These are phyloP conservation scores for Colletotrichum liriopes DNA, from an alignment of 2,329 filamentous ascomycete genomes.

Conservation along the genomic window DNA sequence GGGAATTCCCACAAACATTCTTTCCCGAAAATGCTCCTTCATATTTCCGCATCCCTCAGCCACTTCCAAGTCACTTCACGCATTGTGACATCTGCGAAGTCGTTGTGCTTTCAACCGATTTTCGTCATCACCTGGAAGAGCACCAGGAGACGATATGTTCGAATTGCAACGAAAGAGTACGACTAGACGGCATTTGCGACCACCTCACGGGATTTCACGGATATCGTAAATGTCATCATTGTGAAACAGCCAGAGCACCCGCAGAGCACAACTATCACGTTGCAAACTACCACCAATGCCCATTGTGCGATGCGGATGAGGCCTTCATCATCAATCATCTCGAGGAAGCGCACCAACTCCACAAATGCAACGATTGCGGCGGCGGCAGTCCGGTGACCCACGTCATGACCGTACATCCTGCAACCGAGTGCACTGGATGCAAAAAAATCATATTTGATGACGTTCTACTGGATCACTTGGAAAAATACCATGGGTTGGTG, in stretches of 20 bases:
- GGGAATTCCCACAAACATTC: background rate
- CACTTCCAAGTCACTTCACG: background rate
- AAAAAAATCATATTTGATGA: background rate
- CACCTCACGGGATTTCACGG: background rate
- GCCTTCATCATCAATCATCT: background rate
- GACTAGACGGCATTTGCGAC: background rate
- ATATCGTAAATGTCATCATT: background rate
- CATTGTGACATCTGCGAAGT: slow-evolving; percentile 2
- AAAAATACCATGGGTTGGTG: background rate
- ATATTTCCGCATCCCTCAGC: background rate
- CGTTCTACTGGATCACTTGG: background rate
- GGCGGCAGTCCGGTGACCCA: background rate
- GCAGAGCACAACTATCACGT: background rate
- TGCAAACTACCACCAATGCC: background rate
- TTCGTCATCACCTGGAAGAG: background rate
- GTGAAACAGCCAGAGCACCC: background rate
- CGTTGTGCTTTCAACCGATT: background rate
- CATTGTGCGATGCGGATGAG: background rate
- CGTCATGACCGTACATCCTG: background rate
- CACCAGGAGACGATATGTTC: background rate
- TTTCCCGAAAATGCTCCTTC: background rate
- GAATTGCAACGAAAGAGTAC: background rate
- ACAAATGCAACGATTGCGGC: background rate
- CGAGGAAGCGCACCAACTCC: background rate
- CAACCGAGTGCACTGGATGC: background rate